phyloP scores from a whole-genome alignment of 495 filamentous ascomycete genomes.

The Polyplosphaeria fusca region DNA sequence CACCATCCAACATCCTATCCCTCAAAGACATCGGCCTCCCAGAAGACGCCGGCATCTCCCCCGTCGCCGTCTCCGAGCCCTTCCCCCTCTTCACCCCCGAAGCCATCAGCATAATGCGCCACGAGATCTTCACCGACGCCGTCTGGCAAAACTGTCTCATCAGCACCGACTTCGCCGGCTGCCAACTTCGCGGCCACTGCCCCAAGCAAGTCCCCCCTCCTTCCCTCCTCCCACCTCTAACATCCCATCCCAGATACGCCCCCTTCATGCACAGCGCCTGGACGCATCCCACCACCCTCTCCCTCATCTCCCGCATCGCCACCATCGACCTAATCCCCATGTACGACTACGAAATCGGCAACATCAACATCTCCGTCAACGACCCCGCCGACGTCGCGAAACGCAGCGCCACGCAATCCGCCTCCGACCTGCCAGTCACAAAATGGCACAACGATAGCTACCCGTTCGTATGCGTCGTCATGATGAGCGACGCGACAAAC shows the following conservation, averaged over 20 bases:
- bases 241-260: constrained; percentile 4
- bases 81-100: constrained; percentile 25
- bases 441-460: constrained; percentile 31
- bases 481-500: constrained; percentile 26
- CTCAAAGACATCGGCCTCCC: constrained; percentile 2
- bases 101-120: constrained; percentile 21
- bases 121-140: constrained; percentile 21
- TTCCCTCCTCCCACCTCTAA: neutral
- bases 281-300: constrained; percentile 13
- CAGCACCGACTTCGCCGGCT: constrained; percentile 2
- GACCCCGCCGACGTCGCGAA: neutral
- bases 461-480: constrained; percentile 29
- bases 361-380: constrained; percentile 23
- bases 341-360: constrained; percentile 24
- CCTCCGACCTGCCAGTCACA: neutral
- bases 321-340: constrained; percentile 25
- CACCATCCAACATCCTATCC: neutral
- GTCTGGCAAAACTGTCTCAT: constrained; percentile 12
- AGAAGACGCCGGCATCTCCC: constrained; percentile 4
- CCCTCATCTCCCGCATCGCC: constrained; percentile 20
- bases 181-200: constrained; percentile 20
- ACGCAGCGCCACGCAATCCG: neutral
- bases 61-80: constrained; percentile 20
- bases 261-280: constrained; percentile 25
- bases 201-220: constrained; percentile 19